These are phyloP conservation scores for Paraphoma sp. DNA, from an alignment of 2,329 filamentous ascomycete species.

Conservation along the genomic window DNA sequence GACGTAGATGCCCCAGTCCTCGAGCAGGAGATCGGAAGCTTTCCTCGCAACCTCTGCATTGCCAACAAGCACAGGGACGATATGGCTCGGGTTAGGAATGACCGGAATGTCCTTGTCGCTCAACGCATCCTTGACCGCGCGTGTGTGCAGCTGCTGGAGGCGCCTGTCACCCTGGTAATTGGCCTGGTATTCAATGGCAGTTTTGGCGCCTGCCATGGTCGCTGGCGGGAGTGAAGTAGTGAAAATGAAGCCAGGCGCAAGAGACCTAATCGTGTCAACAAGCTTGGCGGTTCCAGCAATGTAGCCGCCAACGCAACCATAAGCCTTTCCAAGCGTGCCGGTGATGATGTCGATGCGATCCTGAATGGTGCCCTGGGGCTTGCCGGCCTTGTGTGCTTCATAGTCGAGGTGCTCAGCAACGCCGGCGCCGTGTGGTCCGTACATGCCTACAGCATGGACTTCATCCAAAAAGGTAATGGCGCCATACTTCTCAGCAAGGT, in stretches of 20 bases:
- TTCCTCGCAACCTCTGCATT: constrained; percentile 91
- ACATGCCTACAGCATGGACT: constrained; percentile 99
- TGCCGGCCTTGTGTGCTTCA: constrained; percentile 79
- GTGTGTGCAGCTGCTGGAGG: constrained; percentile 95
- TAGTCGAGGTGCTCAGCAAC: constrained; percentile 98
- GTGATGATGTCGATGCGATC: constrained; percentile 98
- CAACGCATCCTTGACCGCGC: constrained; percentile 87
- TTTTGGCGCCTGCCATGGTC: constrained; percentile 91
- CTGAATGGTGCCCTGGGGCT: constrained; percentile 83
- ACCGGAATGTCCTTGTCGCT: constrained; percentile 85
- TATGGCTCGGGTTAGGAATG: constrained; percentile 97
- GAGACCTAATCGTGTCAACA: constrained; percentile 90
- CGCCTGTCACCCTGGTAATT: constrained; percentile 83
- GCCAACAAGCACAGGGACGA: constrained; percentile 90
- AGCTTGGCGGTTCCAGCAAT: constrained; percentile 88
- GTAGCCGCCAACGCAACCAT: constrained; percentile 96
- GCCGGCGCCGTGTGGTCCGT: constrained; percentile 92
- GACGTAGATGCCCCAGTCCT: constrained; percentile 92
- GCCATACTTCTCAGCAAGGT: constrained; percentile 96
- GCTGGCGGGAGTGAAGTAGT: constrained; percentile 95
- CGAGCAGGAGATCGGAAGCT: constrained; percentile 89
- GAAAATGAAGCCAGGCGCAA: constrained; percentile 98
- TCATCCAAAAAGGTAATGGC: constrained; percentile 97
- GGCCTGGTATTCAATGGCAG: constrained; percentile 94
- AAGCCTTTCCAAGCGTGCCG: constrained; percentile 95